Percentiles rank a stretch among this genome's conserved stretches.
These are phyloP conservation scores for Obba rivulosa DNA, from an alignment of 768 basidiomycete genomes.

Conservation along the genomic window DNA sequence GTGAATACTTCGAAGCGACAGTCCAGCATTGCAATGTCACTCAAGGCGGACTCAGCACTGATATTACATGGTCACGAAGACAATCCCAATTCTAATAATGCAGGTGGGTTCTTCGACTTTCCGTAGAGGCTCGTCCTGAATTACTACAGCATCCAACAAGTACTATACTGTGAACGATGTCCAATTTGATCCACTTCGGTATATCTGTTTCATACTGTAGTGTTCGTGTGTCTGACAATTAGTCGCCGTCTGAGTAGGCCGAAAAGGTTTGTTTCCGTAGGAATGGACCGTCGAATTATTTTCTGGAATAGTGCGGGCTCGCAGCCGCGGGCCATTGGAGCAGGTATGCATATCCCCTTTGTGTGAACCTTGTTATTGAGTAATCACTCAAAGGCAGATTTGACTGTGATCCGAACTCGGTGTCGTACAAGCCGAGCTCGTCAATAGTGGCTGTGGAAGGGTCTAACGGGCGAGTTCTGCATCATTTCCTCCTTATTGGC, in stretches of 20 bases:
- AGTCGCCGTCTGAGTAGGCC: constrained; percentile 23
- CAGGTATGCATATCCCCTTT: too few species aligned
- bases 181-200: constrained; percentile 48
- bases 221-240: neutral
- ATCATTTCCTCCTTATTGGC: neutral
- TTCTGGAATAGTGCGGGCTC: constrained; percentile 34
- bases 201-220: constrained; percentile 5
- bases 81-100: too few species aligned
- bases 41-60: too few species aligned
- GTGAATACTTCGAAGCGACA: neutral
- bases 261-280: constrained; percentile 40
- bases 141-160: constrained; percentile 25
- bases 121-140: too few species aligned
- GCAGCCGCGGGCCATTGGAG: neutral
- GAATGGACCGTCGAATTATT: constrained; percentile 38
- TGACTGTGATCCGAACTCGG: neutral
- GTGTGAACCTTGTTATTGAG: too few species aligned
- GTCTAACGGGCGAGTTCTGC: constrained; percentile 5
- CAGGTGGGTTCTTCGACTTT: too few species aligned
- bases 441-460: neutral
- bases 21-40: too few species aligned
- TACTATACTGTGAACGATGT: constrained; percentile 54
- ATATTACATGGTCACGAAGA: too few species aligned
- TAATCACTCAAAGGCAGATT: neutral
- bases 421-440: neutral